Percentiles rank a stretch among this genome's conserved stretches.
Conservation (phyloP, 257 asterid species). For the Henckelia pumila region DNA sequence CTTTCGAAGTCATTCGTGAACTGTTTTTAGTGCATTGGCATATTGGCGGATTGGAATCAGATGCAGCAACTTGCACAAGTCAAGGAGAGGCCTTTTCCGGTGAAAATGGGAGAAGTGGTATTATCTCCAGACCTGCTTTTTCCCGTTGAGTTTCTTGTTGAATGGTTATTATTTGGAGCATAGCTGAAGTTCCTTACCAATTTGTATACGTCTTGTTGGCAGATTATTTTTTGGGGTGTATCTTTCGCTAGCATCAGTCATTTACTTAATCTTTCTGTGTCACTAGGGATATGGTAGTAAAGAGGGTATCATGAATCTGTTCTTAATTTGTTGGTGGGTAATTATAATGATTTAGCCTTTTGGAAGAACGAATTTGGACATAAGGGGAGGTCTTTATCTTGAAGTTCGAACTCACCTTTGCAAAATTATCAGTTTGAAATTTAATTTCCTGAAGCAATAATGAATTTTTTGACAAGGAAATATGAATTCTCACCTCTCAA, state of each 20-base stretch:
- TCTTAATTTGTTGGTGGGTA: not conserved
- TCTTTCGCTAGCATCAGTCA: not conserved
- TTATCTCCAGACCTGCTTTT: slow-evolving; percentile 2
- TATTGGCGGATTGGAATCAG: slow-evolving; percentile 26
- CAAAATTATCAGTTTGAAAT: too few relatives aligned
- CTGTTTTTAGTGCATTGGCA: slow-evolving; percentile 16
- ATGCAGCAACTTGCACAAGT: slow-evolving; percentile 48
- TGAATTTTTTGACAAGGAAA: too few relatives aligned
- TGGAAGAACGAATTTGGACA: too few relatives aligned
- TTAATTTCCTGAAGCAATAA: too few relatives aligned
- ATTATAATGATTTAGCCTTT: too few relatives aligned
- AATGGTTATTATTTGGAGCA: not conserved
- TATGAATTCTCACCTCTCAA: too few relatives aligned
- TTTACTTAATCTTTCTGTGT: not conserved
- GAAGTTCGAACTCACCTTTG: too few relatives aligned
- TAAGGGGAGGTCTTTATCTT: too few relatives aligned
- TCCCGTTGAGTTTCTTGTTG: not conserved
- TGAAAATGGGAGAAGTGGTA: slow-evolving; percentile 47
- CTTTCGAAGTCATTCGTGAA: not conserved
- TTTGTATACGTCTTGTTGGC: too few relatives aligned
- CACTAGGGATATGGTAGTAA: not conserved
- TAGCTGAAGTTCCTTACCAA: not conserved
- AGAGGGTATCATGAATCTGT: slow-evolving; percentile 6
- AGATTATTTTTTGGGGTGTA: not conserved
- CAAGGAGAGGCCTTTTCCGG: slow-evolving; percentile 34